Conservation (phyloP, 2,329 filamentous ascomycete species). For the Cladosporium sp. region DNA sequence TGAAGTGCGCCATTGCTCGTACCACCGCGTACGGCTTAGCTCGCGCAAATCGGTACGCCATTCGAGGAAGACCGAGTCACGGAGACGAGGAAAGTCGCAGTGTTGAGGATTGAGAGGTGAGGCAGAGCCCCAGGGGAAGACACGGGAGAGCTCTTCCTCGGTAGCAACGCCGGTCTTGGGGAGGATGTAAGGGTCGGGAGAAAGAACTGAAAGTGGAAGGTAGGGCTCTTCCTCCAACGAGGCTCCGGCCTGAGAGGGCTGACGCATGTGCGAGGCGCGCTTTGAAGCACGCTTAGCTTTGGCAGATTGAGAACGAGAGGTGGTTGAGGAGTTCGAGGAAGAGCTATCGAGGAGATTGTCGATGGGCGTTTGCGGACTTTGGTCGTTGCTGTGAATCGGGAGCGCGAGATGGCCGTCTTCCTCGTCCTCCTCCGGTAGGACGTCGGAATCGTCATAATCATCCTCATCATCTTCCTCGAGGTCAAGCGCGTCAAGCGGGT, state of each 20-base stretch:
- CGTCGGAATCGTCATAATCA: conserved; percentile 42
- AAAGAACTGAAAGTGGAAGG: conserved; percentile 87
- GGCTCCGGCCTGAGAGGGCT: conserved; percentile 36
- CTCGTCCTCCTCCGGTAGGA: conserved; percentile 25
- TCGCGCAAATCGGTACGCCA: conserved; percentile 91
- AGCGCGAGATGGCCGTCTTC: conserved; percentile 38
- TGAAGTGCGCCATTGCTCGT: conserved; percentile 84
- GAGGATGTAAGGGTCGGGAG: conserved; percentile 80
- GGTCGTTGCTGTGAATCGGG: neutral
- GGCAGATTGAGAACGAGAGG: conserved; percentile 19
- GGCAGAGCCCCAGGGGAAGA: conserved; percentile 95
- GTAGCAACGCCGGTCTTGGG: conserved; percentile 72
- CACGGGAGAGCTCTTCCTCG: conserved; percentile 63
- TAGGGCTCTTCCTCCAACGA: conserved; percentile 54
- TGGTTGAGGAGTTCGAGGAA: conserved; percentile 31
- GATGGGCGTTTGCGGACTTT: conserved; percentile 16
- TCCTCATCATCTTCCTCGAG: conserved; percentile 66
- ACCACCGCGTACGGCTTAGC: conserved; percentile 87
- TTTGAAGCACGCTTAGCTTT: conserved; percentile 25
- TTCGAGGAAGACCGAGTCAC: conserved; percentile 87
- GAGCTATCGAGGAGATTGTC: conserved; percentile 35
- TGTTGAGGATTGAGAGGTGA: conserved; percentile 88
- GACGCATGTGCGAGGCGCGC: conserved; percentile 33
- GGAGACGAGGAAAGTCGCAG: conserved; percentile 88
- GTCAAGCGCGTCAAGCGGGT: conserved; percentile 82